Evolutionary conservation across 805 yeast species (phyloP).

Genomic region (Wickerhamiella domercqiae): DNA sequence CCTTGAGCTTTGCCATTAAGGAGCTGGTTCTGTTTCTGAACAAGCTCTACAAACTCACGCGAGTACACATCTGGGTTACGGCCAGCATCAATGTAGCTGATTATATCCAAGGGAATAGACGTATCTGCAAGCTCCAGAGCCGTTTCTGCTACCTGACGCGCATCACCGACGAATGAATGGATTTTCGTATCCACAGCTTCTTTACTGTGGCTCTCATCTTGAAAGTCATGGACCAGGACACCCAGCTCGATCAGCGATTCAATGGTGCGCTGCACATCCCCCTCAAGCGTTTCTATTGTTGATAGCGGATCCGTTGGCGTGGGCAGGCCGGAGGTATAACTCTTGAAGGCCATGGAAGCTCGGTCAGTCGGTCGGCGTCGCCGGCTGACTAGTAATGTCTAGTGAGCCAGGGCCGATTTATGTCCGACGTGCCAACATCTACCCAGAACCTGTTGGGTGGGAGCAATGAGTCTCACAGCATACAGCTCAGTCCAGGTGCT

Average conservation of each 20-base stretch:
- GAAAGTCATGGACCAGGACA: slow-evolving; percentile 77
- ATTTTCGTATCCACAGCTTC: slow-evolving; percentile 31
- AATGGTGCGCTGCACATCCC: slow-evolving; percentile 36
- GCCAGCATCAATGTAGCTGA: slow-evolving; percentile 87
- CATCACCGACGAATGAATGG: slow-evolving; percentile 11
- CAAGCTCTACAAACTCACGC: slow-evolving; percentile 87
- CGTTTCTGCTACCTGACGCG: slow-evolving; percentile 8
- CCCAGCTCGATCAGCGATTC: slow-evolving; percentile 84
- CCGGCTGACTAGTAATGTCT: not conserved
- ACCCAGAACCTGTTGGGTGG: not conserved
- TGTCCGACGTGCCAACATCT: not conserved
- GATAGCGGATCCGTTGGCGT: slow-evolving; percentile 13
- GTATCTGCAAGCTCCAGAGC: slow-evolving; percentile 12
- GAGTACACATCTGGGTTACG: slow-evolving; percentile 95
- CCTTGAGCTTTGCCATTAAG: slow-evolving; percentile 74
- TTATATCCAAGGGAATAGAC: slow-evolving; percentile 56
- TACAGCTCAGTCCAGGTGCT: slow-evolving; percentile 10
- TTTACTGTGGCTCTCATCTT: slow-evolving; percentile 65
- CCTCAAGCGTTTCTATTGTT: slow-evolving; percentile 16
- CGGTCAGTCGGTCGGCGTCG: not conserved
- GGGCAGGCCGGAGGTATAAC: slow-evolving; percentile 12
- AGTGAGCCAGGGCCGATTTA: not conserved
- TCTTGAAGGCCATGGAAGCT: not conserved
- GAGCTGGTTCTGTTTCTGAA: slow-evolving; percentile 78
- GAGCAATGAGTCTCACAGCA: not conserved